phyloP scores from a whole-genome alignment of 2,329 filamentous ascomycete species.

The Phyllosticta citrichinensis region DNA sequence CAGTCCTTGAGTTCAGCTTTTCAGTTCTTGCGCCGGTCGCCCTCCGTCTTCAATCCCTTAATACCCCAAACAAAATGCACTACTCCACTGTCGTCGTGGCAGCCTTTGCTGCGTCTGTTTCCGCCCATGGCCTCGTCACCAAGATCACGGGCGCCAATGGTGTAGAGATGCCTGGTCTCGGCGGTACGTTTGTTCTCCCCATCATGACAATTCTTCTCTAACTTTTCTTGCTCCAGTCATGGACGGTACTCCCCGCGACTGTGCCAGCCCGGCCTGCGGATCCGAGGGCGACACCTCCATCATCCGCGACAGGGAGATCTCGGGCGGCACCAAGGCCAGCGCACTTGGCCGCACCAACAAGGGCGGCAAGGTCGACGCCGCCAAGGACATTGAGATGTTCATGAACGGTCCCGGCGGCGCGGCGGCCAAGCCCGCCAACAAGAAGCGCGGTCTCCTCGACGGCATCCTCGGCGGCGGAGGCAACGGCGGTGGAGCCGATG shows the following conservation, averaged over 20 bases:
- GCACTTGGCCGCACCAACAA: conserved; percentile 56
- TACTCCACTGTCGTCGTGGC: conserved; percentile 38
- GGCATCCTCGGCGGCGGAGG: conserved; percentile 25
- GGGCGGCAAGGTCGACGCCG: conserved; percentile 49
- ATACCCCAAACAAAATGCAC: conserved; percentile 32
- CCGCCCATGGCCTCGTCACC: conserved; percentile 50
- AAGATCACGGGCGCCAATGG: conserved; percentile 50
- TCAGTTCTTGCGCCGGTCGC: conserved; percentile 7
- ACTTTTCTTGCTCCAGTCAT: conserved; percentile 33
- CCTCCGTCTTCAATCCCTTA: neutral
- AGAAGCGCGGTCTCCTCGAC: conserved; percentile 24
- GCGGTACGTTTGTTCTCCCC: conserved; percentile 27
- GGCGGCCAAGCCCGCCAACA: conserved; percentile 17
- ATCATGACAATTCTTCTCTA: conserved; percentile 5
- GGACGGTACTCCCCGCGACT: conserved; percentile 60
- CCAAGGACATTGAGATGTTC: conserved; percentile 48
- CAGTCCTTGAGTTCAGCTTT: neutral
- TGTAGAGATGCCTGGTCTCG: conserved; percentile 53
- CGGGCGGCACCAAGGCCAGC: conserved; percentile 40
- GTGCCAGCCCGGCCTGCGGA: conserved; percentile 50
- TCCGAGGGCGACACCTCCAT: conserved; percentile 62
- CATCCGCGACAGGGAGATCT: conserved; percentile 53
- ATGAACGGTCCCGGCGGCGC: conserved; percentile 35
- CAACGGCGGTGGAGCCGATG: conserved; percentile 20
- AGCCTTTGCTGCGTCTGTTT: conserved; percentile 38